phyloP scores from a whole-genome alignment of 2,329 filamentous ascomycete species.

The Scedosporium boydii region DNA sequence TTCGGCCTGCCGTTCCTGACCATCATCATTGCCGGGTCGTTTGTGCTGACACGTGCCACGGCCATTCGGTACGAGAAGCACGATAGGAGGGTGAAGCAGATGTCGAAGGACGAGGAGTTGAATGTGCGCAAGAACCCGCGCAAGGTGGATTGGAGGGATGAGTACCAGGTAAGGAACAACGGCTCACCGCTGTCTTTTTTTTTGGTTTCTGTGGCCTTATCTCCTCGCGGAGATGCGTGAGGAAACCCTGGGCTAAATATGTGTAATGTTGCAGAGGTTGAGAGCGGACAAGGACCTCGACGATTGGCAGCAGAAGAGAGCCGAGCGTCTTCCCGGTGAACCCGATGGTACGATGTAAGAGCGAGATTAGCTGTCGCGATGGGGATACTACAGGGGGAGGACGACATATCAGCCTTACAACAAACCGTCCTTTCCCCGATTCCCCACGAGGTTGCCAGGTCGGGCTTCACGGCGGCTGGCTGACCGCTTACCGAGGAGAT shows the following conservation, averaged over 20 bases:
- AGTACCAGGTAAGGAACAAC: conserved; percentile 64
- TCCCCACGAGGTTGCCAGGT: too few relatives aligned
- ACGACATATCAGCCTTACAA: not conserved
- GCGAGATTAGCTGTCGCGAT: not conserved
- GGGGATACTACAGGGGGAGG: not conserved
- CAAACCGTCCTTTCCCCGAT: not conserved
- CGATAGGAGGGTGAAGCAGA: conserved; percentile 77
- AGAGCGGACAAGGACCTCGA: conserved; percentile 72
- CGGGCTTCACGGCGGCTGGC: too few relatives aligned
- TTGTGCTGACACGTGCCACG: conserved; percentile 88
- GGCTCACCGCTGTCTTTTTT: not conserved
- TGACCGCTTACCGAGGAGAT: not conserved
- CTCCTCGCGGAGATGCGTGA: not conserved
- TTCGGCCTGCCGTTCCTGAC: conserved; percentile 90
- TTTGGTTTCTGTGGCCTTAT: conserved; percentile 3
- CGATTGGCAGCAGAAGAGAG: conserved; percentile 93
- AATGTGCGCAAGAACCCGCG: conserved; percentile 62
- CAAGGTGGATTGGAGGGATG: conserved; percentile 72
- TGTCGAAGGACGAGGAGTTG: conserved; percentile 80
- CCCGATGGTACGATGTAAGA: conserved; percentile 66
- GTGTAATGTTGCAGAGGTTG: conserved; percentile 7
- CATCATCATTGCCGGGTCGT: conserved; percentile 85
- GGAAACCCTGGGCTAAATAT: not conserved
- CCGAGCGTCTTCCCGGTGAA: conserved; percentile 82
- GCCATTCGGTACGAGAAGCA: conserved; percentile 89